phyloP scores from a whole-genome alignment of 495 filamentous ascomycete species.

The Pyrenopolyporus hunteri region DNA sequence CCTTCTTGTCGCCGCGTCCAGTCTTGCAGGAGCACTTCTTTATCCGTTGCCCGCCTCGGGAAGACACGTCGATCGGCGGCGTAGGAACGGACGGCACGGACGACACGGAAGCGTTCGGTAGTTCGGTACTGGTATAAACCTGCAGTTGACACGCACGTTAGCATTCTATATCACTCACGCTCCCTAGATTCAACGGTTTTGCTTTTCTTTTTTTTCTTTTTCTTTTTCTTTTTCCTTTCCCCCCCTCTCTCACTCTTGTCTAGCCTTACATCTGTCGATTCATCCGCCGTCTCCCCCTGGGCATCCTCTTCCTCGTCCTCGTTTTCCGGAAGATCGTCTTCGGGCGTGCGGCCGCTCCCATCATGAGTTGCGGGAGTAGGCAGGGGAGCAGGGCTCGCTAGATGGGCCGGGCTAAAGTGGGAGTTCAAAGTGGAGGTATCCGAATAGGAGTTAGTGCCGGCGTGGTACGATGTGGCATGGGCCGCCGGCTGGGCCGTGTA shows the following conservation, averaged over 20 bases:
- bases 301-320: constrained; percentile 42
- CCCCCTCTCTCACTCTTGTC: neutral
- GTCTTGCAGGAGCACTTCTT: constrained; percentile 41
- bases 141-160: constrained; percentile 9
- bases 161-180: constrained; percentile 2
- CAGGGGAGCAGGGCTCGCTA: constrained; percentile 35
- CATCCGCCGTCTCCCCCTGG: constrained; percentile 40
- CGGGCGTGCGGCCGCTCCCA: constrained; percentile 31
- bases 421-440: constrained; percentile 30
- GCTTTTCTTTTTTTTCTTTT: neutral
- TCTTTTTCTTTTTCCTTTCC: neutral
- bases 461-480: constrained; percentile 35
- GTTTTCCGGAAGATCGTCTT: constrained; percentile 32
- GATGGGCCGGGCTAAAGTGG: constrained; percentile 37
- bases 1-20: constrained; percentile 41
- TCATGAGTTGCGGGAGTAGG: constrained; percentile 34
- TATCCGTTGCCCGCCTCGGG: constrained; percentile 18
- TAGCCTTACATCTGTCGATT: constrained; percentile 39
- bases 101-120: constrained; percentile 19
- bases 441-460: constrained; percentile 33
- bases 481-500: constrained; percentile 37
- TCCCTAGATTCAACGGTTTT: neutral
- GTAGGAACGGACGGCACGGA: constrained; percentile 36
- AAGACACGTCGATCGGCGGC: constrained; percentile 34
- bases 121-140: constrained; percentile 39